Evolutionary conservation across 129 eudicot species (phyloP), one percentile per base, ranked within the genome.

Genomic region (Arctium lappa): DNA sequence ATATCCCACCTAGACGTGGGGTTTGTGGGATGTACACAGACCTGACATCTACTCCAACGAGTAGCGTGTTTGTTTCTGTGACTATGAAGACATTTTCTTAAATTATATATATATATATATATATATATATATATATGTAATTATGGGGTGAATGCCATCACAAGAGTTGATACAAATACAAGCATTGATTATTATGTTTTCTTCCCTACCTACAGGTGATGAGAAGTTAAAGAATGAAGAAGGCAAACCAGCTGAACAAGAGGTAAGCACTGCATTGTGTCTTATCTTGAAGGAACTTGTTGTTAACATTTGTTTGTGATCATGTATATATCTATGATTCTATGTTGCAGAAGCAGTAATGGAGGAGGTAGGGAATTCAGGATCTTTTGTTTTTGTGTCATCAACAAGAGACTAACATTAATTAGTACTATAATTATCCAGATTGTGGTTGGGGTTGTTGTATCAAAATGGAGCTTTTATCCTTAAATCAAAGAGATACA

Each of bases 261-360:
- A 79, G 82, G 82, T 66, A 27, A 63, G 63, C 73, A 56, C 10
- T 33, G 5, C 8, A 27, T 66, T 37, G 2, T 10, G 29, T 79
- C 8, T 66, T 66, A 65, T 60, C 73, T 78, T 66, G 63, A 7
- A 75, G 40, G 13, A 39, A 38, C 11, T 27, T 34, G 3, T 66
- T 38, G 36, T 11, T 78, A 48, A 18, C 16, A 44, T 66, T 11
- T 78, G 60, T 66, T 11, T 65, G 60, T 78, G 48, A 63, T 62
- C 5, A 22, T 22, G 27, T 22, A 22, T 12, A 37, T 37, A 18
- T 65, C 42, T 9, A 69, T 22, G 13, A 66, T 79, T 65, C 42
- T 9, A 69, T 22, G 13, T 79, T 79, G 82, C 82, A 79, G 82
- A 79, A 79, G 40, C 4, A 79, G 82, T 66, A 39, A 66, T 37